A percentile compares a stretch with the other conserved stretches of the same genome.
Conservation (phyloP, 2,329 filamentous ascomycete species). For the Diaporthe destruens region DNA sequence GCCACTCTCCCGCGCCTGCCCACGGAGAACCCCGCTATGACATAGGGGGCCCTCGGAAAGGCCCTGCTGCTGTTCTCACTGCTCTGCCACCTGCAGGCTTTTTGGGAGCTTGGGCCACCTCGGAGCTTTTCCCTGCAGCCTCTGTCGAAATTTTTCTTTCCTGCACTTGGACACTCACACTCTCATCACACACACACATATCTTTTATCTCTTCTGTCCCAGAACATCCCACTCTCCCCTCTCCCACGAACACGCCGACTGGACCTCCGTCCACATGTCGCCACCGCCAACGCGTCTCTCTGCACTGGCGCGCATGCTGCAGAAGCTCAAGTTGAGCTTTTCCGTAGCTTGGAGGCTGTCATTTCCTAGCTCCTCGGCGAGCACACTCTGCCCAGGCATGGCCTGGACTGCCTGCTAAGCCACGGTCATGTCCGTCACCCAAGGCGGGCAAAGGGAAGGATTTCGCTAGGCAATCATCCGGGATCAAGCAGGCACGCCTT, state of each 20-base stretch:
- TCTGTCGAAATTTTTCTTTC: constrained; percentile 20
- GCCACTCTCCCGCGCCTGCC: background rate
- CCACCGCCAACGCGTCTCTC: background rate
- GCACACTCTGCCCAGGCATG: constrained; percentile 1
- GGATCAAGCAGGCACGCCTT: constrained; percentile 3
- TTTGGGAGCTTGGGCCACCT: constrained; percentile 29
- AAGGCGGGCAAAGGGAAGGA: constrained; percentile 15
- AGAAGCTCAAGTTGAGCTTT: constrained; percentile 12
- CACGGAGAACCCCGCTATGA: constrained; percentile 29
- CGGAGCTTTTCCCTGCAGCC: constrained; percentile 26
- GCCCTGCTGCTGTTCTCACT: background rate
- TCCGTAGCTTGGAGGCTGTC: constrained; percentile 23
- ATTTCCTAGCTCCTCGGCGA: constrained; percentile 31
- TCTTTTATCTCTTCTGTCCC: background rate
- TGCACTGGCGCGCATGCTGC: background rate
- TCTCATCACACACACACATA: background rate
- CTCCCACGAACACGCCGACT: constrained; percentile 10
- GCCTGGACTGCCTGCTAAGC: background rate
- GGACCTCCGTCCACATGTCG: background rate
- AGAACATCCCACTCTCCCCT: constrained; percentile 11
- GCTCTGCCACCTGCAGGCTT: constrained; percentile 2
- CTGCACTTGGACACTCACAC: background rate
- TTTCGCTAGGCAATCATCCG: background rate
- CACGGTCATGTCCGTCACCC: constrained; percentile 30
- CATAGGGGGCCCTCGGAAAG: background rate